Conservation (phyloP, 1,284 basidiomycete genomes). For the Fomes fomentarius region DNA sequence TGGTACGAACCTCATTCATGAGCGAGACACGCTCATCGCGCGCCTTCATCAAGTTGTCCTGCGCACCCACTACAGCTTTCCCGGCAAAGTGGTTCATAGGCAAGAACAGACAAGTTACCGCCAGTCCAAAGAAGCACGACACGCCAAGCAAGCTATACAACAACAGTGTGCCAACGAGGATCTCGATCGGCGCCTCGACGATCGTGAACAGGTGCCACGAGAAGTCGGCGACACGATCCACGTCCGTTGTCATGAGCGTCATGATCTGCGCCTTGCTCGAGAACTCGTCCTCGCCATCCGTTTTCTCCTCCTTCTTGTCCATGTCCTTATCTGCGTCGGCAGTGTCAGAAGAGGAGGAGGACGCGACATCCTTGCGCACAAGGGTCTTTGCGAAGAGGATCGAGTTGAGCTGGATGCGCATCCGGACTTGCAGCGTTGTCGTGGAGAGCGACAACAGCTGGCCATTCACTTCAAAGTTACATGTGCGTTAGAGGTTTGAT, state of each 20-base stretch:
- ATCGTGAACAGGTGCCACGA: slow-evolving; percentile 78
- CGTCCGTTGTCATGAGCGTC: slow-evolving; percentile 88
- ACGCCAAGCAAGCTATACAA: slow-evolving; percentile 82
- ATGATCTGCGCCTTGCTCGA: slow-evolving; percentile 91
- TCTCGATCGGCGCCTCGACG: slow-evolving; percentile 86
- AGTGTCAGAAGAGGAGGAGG: slow-evolving; percentile 45
- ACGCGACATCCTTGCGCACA: slow-evolving; percentile 84
- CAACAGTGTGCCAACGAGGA: slow-evolving; percentile 80
- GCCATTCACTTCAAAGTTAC: slow-evolving; percentile 42
- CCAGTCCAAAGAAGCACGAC: slow-evolving; percentile 82
- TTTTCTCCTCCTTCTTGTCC: slow-evolving; percentile 34
- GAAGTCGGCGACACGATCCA: slow-evolving; percentile 87
- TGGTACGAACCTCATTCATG: slow-evolving; percentile 97
- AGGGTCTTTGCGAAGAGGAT: slow-evolving; percentile 90
- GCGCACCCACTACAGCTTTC: slow-evolving; percentile 80
- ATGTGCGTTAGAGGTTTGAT: too few relatives aligned
- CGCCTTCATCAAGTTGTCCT: slow-evolving; percentile 92
- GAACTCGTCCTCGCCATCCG: slow-evolving; percentile 76
- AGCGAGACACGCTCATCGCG: slow-evolving; percentile 88
- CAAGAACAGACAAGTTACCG: slow-evolving; percentile 81
- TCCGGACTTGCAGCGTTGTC: slow-evolving; percentile 70
- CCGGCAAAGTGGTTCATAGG: slow-evolving; percentile 89
- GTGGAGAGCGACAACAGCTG: slow-evolving; percentile 77
- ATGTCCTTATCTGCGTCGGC: too few relatives aligned
- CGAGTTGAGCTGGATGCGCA: slow-evolving; percentile 85